Evolutionary conservation across 768 basidiomycete species (phyloP), one percentile per base, ranked within the genome.

Genomic region (Lactifluus piperatus): DNA sequence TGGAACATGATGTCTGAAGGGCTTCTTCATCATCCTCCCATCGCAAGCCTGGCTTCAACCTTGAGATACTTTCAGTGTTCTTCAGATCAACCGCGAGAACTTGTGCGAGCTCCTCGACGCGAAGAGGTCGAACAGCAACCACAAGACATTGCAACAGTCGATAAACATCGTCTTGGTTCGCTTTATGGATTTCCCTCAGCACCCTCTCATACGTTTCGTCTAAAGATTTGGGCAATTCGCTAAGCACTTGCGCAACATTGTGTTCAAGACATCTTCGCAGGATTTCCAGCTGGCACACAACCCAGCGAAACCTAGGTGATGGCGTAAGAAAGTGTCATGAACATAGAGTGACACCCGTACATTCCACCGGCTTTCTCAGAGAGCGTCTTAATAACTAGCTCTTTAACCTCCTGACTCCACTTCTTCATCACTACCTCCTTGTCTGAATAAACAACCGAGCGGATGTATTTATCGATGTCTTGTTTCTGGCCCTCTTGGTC

Each of bases 391-490:
- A 44, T 44, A 10, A 44, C 43, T 11, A 24, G 5, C 10, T 44
- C 43, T 24, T 44, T 44, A 6, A 44, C 3, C 1, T 24, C 43
- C 5, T 44, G 43, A 22, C 43, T 24, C 43, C 43, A 44, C 22
- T 24, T 44, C 22, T 11, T 44, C 43, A 44, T 44, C 43, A 24
- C 43, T 13, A 4, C 22, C 22, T 44, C 1, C 70, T 94, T 44
- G 43, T 44, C 22, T 4, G 43, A 44, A 16, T 24, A 24, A 44
- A 44, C 22, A 3, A 44, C 43, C 4, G 43, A 44, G 43, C 43
- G 20, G 11, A 44, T 11, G 11, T 44, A 44, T 11, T 44, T 9
- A 4, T 20, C 20, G 5, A 44, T 44, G 24, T 44, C 43, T 44
- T 44, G 0, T 10, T 44, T 44, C 43, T 44, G 43, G 22, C 43